Conservation (phyloP, 2,329 filamentous ascomycete species). For the Alternaria consortialis region DNA sequence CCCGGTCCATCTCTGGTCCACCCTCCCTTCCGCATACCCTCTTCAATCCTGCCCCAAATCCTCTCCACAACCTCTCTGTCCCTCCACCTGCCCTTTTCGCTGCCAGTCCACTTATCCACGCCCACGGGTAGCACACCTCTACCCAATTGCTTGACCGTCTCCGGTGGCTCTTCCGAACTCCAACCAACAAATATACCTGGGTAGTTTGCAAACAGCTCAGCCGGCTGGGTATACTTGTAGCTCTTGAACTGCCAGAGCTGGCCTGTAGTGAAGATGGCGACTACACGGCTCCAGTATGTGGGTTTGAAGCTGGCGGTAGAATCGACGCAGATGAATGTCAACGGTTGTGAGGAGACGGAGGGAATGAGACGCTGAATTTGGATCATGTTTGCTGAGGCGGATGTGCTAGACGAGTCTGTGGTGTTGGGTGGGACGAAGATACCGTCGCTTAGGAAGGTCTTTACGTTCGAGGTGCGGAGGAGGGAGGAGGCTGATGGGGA, state of each 20-base stretch:
- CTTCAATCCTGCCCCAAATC: slow-evolving; percentile 90
- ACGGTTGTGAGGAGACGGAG: slow-evolving; percentile 71
- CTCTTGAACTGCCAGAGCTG: slow-evolving; percentile 99
- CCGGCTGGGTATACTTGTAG: slow-evolving; percentile 92
- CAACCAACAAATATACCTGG: slow-evolving; percentile 90
- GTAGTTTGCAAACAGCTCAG: slow-evolving; percentile 88
- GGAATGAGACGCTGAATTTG: slow-evolving; percentile 83
- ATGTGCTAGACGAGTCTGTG: slow-evolving; percentile 66
- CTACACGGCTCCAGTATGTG: slow-evolving; percentile 95
- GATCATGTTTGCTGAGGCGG: slow-evolving; percentile 71
- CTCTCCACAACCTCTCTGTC: slow-evolving; percentile 92
- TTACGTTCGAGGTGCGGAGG: slow-evolving; percentile 94
- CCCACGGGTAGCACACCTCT: slow-evolving; percentile 79
- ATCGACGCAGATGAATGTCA: slow-evolving; percentile 96
- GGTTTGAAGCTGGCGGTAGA: slow-evolving; percentile 94
- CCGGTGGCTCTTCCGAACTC: slow-evolving; percentile 82
- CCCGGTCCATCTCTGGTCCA: slow-evolving; percentile 78
- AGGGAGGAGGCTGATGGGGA: slow-evolving; percentile 95
- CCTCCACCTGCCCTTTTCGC: slow-evolving; percentile 70
- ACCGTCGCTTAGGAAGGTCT: slow-evolving; percentile 88
- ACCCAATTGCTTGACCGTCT: slow-evolving; percentile 83
- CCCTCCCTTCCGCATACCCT: slow-evolving; percentile 83
- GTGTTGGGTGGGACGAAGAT: slow-evolving; percentile 80
- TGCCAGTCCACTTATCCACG: slow-evolving; percentile 81
- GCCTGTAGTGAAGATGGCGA: slow-evolving; percentile 96